Conservation (phyloP, 2,329 filamentous ascomycete genomes). For the Claviceps monticola region DNA sequence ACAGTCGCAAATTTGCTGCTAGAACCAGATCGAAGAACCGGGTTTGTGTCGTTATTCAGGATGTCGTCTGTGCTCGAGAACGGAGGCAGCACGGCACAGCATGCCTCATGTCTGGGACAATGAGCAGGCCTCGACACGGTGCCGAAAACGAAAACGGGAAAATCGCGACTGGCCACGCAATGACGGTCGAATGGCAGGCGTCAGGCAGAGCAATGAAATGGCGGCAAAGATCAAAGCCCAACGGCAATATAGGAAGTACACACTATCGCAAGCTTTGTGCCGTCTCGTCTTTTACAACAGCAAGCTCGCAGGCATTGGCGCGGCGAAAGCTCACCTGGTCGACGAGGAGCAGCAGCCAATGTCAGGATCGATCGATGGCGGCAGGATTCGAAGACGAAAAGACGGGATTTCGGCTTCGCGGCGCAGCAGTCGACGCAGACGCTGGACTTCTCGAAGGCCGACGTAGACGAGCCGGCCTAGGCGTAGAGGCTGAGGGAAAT, state of each 20-base stretch:
- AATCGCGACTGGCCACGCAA: no score
- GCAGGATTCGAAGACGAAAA: no score
- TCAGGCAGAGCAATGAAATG: no score
- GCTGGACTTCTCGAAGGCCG: neutral
- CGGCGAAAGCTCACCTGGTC: neutral
- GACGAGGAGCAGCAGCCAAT: neutral
- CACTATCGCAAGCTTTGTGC: no score
- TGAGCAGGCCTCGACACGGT: neutral
- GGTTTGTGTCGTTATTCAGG: neutral
- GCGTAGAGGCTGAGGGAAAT: neutral
- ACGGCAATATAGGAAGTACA: no score
- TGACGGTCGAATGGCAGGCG: no score
- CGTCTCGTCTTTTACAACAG: neutral
- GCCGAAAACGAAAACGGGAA: no score
- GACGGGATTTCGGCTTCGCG: neutral
- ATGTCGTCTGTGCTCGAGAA: neutral
- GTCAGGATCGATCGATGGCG: no score
- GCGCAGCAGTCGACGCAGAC: neutral
- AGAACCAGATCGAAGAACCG: no score
- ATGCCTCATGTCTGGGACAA: conserved; percentile 3
- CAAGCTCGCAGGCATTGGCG: neutral
- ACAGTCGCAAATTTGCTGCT: neutral
- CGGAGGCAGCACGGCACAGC: neutral
- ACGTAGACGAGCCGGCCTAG: neutral
- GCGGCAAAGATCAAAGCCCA: no score